Base-by-base conservation (phyloP, 23 red algal genomes). In the Gracilaria vermiculophylla region DNA sequence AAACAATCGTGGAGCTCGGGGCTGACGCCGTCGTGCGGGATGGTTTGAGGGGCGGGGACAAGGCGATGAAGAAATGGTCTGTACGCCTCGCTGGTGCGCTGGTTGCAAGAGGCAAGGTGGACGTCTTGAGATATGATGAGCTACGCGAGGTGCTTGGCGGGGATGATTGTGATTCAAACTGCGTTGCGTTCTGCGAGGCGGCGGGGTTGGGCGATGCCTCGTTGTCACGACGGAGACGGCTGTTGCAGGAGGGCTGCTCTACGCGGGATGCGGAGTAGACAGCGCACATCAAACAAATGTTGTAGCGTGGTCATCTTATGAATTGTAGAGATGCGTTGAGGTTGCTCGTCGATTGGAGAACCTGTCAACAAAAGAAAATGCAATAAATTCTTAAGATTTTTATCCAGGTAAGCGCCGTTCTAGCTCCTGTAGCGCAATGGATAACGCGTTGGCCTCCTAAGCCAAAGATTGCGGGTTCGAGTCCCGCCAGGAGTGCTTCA, bases 381-480 rank as follows among this genome's bases (percentile, higher is more conserved):
- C n/a, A n/a, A n/a, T n/a, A n/a, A n/a, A n/a, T n/a, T n/a, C n/a
- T n/a, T n/a, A n/a, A n/a, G n/a, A n/a, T n/a, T n/a, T n/a, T n/a
- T n/a, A n/a, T n/a, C n/a, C n/a, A n/a, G n/a, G 11, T 29, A 5
- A 21, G 1, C 12, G 64, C 16, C 27, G 36, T 7, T 27, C 11
- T 2, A 35, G 84, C 84, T 88, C 84, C 84, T 88, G 84, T 88
- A 88, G 84, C 84, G 84, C 84, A 88, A 88, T 88, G 84, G 84
- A 88, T 88, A 88, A 88, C 84, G 84, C 84, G 70, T 88, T 88
- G 84, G 84, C 84, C 84, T 88, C 84, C 84, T 88, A 88, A 88
- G 84, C 84, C 84, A 88, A 88, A 88, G 84, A 88, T 88, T 88
- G 84, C 84, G 84, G 84, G 84, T 88, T 88, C 84, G 84, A 88